Conservation (phyloP, 2,329 filamentous ascomycete genomes). For the Periconia sp. region DNA sequence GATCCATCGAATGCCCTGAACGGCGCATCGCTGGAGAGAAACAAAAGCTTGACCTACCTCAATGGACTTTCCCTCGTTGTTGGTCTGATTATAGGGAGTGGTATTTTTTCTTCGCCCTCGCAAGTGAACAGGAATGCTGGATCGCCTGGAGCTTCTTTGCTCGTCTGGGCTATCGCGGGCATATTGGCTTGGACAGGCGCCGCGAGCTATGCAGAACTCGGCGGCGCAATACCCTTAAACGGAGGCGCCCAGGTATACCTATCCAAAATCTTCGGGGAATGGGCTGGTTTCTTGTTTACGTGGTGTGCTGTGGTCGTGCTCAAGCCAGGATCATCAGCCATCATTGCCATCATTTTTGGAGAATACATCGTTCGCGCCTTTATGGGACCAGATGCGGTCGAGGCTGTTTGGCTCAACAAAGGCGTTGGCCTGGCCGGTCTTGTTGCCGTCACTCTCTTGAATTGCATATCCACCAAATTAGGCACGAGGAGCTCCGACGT, state of each 20-base stretch:
- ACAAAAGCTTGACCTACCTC: conserved; percentile 92
- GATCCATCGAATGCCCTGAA: conserved; percentile 61
- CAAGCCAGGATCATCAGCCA: conserved; percentile 90
- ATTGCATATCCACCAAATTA: conserved; percentile 86
- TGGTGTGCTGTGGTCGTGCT: conserved; percentile 94
- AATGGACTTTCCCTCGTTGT: conserved; percentile 92
- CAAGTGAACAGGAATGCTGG: conserved; percentile 91
- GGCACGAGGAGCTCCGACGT: conserved; percentile 85
- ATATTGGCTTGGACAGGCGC: conserved; percentile 94
- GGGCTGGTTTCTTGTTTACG: conserved; percentile 90
- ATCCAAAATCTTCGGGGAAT: conserved; percentile 93
- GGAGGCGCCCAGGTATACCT: conserved; percentile 93
- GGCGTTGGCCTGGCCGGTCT: conserved; percentile 78
- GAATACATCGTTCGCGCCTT: conserved; percentile 92
- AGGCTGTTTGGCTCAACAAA: conserved; percentile 87
- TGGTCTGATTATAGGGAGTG: conserved; percentile 91
- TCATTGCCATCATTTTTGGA: conserved; percentile 96
- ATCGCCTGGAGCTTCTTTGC: conserved; percentile 82
- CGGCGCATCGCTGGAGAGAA: conserved; percentile 80
- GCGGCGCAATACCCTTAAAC: conserved; percentile 92
- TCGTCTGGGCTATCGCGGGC: conserved; percentile 93
- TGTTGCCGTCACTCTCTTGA: conserved; percentile 75
- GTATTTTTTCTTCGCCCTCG: conserved; percentile 92
- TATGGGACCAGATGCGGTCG: conserved; percentile 82
- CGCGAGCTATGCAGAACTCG: conserved; percentile 91